Evolutionary conservation across 805 yeast genomes (phyloP).

Genomic region (Suhomyces sp.): DNA sequence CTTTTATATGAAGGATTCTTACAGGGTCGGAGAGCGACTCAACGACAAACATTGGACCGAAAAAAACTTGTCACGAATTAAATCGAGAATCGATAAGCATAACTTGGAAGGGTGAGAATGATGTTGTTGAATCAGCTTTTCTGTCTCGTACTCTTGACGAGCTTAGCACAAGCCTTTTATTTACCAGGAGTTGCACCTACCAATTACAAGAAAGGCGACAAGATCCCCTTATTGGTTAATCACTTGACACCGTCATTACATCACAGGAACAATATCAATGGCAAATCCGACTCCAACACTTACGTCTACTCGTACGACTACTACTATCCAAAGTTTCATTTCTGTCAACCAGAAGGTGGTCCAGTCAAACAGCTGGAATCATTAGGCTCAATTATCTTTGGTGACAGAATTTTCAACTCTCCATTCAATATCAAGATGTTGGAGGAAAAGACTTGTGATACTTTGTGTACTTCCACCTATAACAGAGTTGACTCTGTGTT

Average conservation of each 20-base stretch:
- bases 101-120: not conserved
- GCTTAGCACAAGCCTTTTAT: slow-evolving; percentile 58
- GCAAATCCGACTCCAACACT: slow-evolving; percentile 43
- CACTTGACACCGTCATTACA: slow-evolving; percentile 79
- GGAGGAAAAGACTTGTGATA: slow-evolving; percentile 62
- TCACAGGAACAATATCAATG: slow-evolving; percentile 22
- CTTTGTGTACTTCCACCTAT: slow-evolving; percentile 62
- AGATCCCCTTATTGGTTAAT: slow-evolving; percentile 78
- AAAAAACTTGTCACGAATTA: not conserved
- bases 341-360: slow-evolving; percentile 74
- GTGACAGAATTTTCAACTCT: slow-evolving; percentile 92
- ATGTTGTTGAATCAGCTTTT: slow-evolving; percentile 8
- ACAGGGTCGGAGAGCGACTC: slow-evolving; percentile 5
- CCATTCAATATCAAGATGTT: slow-evolving; percentile 83
- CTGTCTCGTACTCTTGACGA: slow-evolving; percentile 16
- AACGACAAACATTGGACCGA: not conserved
- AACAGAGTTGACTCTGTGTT: slow-evolving; percentile 67
- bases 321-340: slow-evolving; percentile 78
- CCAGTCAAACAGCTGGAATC: slow-evolving; percentile 77
- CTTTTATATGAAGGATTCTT: not conserved
- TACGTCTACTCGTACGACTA: slow-evolving; percentile 75
- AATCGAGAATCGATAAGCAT: not conserved
- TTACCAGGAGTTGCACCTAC: slow-evolving; percentile 97
- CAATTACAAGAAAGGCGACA: slow-evolving; percentile 70
- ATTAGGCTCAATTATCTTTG: slow-evolving; percentile 88